phyloP scores from a whole-genome alignment of 495 filamentous ascomycete genomes.

The Penicillium nucicola region DNA sequence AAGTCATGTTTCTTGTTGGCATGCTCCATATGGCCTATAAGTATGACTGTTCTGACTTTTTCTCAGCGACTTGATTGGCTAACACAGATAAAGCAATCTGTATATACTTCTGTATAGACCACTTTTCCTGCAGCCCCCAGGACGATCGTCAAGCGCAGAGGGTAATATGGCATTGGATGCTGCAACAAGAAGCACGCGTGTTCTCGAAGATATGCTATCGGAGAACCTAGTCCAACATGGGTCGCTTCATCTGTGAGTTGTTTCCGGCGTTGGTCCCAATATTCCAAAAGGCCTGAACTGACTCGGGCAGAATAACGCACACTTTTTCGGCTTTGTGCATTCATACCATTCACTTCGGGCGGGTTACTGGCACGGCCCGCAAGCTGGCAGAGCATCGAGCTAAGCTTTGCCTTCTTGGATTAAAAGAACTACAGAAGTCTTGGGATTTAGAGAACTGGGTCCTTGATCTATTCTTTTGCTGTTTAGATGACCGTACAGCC shows the following conservation, averaged over 20 bases:
- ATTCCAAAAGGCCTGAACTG: too few species aligned
- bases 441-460: conserved; percentile 50
- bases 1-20: conserved; percentile 35
- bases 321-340: conserved; percentile 47
- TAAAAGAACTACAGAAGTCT: conserved; percentile 46
- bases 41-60: conserved; percentile 15
- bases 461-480: conserved; percentile 44
- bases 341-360: conserved; percentile 43
- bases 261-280: too few species aligned
- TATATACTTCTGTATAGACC: conserved; percentile 41
- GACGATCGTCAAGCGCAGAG: conserved; percentile 15
- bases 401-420: conserved; percentile 40
- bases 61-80: neutral
- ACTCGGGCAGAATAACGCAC: conserved; percentile 38
- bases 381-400: conserved; percentile 47
- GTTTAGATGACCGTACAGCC: conserved; percentile 42
- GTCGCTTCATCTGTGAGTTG: conserved; percentile 40
- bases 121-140: conserved; percentile 28
- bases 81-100: conserved; percentile 27
- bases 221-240: conserved; percentile 44
- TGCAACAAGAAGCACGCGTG: conserved; percentile 40
- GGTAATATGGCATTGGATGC: conserved; percentile 41
- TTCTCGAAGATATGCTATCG: conserved; percentile 47
- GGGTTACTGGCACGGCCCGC: conserved; percentile 32
- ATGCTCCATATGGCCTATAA: conserved; percentile 46